Evolutionary conservation across 345 rosid genomes (phyloP), one percentile per base, ranked within the genome.

Genomic region (Laguncularia racemosa): DNA sequence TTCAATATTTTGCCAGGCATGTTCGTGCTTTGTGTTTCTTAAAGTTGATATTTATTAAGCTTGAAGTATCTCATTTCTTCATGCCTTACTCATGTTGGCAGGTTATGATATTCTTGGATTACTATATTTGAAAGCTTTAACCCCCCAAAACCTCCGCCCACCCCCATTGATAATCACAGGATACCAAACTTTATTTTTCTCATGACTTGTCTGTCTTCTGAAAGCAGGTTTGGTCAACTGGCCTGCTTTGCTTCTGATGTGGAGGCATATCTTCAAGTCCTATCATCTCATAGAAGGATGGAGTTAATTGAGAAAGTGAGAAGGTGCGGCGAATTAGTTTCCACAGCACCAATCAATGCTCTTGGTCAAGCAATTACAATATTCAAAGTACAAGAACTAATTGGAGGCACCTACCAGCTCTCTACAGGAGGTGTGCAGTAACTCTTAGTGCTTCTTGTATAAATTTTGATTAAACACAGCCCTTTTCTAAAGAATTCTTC

Each of bases 191-290:
- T 45, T 44, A 40, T 44, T 50, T 14, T n/a, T 44, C 16, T 40
- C 12, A 33, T 12, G 13, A 38, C 21, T 43, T 46, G n/a, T 11
- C 16, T 44, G 20, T 44, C 23, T 62, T 54, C 13, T 50, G 46
- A 65, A 16, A 38, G 50, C 89, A 95, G 97, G 81, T 89, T 88
- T 81, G 96, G 97, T 76, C 99, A 87, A 78, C 68, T 88, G 65
- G 95, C 95, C 49, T 90, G 95, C 76, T 90, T 75, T 78, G 66
- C 88, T 65, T 81, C 96, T 26, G 99, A 88, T 65, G 69, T 88
- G 50, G 92, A 85, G 72, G 72, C 64, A 60, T 87, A 67, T 69
- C 78, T 90, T 76, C 81, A 78, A 71, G 87, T 82, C 52, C 76
- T 95, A 67, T 56, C 95, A 67, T 67, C 75, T 19, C 77, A 77